Conservation (phyloP, 257 asterid species). For the Pogostemon cablin region DNA sequence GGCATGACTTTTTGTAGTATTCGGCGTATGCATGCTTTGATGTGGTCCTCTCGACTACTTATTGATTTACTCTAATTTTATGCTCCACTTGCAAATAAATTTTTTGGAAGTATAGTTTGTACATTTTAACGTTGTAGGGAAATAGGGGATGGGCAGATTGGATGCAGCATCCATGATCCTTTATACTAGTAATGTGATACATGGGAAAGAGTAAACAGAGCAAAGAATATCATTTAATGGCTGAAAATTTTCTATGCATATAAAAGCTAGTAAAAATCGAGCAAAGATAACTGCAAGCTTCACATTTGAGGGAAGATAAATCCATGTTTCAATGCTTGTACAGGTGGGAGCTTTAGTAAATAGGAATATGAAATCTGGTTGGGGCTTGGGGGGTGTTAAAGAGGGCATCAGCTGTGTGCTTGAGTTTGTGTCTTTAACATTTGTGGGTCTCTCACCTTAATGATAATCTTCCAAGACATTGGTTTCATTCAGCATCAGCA, state of each 20-base stretch:
- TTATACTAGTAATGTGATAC: background rate
- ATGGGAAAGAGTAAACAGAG: background rate
- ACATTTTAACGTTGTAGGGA: background rate
- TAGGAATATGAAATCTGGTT: background rate
- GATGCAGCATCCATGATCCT: constrained; percentile 14
- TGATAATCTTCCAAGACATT: constrained; percentile 1
- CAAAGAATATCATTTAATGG: background rate
- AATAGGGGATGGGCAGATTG: background rate
- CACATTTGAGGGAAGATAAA: background rate
- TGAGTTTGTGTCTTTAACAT: background rate
- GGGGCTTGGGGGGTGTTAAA: background rate
- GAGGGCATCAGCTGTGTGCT: background rate
- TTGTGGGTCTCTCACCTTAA: background rate
- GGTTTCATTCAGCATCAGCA: background rate
- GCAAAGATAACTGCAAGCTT: background rate
- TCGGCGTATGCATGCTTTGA: background rate
- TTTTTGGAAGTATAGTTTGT: background rate
- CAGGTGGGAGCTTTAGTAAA: background rate
- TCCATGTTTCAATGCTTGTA: background rate
- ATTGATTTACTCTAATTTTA: background rate
- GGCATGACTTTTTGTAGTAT: background rate
- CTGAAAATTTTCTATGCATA: background rate
- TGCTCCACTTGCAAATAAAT: background rate
- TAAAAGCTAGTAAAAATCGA: background rate
- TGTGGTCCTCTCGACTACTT: background rate